phyloP scores from a whole-genome alignment of 306 rosid species.

The Glycine latifolia region DNA sequence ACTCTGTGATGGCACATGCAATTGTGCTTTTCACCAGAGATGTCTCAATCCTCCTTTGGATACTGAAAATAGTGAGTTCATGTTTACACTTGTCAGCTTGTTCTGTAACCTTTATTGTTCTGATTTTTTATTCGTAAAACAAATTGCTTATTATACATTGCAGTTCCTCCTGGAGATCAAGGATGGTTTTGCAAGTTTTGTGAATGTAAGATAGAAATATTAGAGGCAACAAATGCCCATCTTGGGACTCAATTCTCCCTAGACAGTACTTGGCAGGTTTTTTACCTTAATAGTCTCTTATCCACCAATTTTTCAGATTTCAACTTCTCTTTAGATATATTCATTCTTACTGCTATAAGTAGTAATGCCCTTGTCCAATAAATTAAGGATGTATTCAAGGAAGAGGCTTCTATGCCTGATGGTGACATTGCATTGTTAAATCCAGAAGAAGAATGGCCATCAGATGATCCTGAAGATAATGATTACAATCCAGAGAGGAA shows the following conservation, averaged over 20 bases:
- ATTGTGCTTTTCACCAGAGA: conserved; percentile 84
- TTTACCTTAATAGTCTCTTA: conserved; percentile 25
- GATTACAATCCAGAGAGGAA: conserved; percentile 84
- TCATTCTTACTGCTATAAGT: conserved; percentile 20
- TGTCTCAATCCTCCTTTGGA: conserved; percentile 91
- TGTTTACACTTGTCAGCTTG: conserved; percentile 41
- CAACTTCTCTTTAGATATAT: not conserved
- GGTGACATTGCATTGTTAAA: conserved; percentile 57
- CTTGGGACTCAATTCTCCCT: conserved; percentile 80
- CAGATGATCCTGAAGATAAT: conserved; percentile 91
- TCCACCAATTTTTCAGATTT: conserved; percentile 5
- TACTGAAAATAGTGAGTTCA: conserved; percentile 73
- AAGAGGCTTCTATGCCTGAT: conserved; percentile 81
- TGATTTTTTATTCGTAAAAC: conserved; percentile 34
- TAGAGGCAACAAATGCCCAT: conserved; percentile 83
- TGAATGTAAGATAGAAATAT: conserved; percentile 84
- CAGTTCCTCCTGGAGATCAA: conserved; percentile 87
- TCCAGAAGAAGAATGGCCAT: conserved; percentile 88
- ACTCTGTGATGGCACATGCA: conserved; percentile 88
- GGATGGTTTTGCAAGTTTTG: conserved; percentile 90
- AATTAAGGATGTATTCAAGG: conserved; percentile 82
- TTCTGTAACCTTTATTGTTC: conserved; percentile 21
- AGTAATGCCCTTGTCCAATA: conserved; percentile 21
- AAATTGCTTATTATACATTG: conserved; percentile 43
- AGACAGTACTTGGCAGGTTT: conserved; percentile 84